Evolutionary conservation across 805 yeast species (phyloP), one percentile per base, ranked within the genome.

Genomic region (Aciculoconidium aculeatum): DNA sequence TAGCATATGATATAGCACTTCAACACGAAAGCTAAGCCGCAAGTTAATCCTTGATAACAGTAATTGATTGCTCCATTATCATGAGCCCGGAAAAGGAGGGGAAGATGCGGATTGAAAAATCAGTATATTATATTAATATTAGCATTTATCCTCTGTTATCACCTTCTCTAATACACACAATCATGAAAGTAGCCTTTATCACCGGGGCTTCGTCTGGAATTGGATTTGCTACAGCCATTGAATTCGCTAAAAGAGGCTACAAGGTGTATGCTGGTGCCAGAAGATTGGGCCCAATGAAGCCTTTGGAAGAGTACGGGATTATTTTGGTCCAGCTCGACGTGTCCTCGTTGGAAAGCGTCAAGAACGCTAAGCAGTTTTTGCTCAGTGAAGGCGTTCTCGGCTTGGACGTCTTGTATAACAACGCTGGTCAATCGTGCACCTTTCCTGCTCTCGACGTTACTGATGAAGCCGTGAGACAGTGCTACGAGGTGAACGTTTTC

Each of bases 341-440:
- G 15, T 51, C 80, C 0, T 60, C 71, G 4, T 28, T 48, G 2
- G 71, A 67, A 19, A 70, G 75, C 17, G 72, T 79, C 23, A 13
- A 41, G 5, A 39, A 55, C 10, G 64, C 75, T 16, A 68, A 65
- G 32, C 44, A 63, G 11, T 54, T 55, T 15, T 60, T 80, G n/a
- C 34, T 41, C 0, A 24, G 22, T 9, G 39, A 44, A 2, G 61
- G 67, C 7, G 72, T 67, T 20, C 70, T 69, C 1, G 61, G 65
- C 28, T 49, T 80, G 32, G 85, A 81, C 42, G 41, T 78, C 7
- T 52, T 82, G 30, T 80, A 65, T 57, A 82, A 83, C 52, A 83
- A 82, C 50, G 94, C 94, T 1, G 88, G 88, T 11, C 78, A 72
- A 41, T 68, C 85, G 12, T 82, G 88, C 44, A 72, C 83, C 0